Base-by-base conservation (phyloP, 2,329 filamentous ascomycete species). In the Chrysoporthe austroafricana region DNA sequence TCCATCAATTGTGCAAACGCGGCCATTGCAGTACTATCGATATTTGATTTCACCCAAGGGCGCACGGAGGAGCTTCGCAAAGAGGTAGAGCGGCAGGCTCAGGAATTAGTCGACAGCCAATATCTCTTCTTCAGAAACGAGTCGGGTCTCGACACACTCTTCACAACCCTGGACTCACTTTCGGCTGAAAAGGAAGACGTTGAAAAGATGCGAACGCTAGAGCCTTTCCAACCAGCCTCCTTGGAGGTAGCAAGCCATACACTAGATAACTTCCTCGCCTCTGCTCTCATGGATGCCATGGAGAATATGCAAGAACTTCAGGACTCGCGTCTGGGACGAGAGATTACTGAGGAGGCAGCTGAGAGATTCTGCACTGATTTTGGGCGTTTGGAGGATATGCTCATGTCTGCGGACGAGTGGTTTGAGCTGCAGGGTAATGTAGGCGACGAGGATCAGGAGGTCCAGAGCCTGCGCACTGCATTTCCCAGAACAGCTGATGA, bases 201-300 rank as follows among this genome's bases (percentile, higher is more conserved):
- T 4, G 81, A 83, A 56, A 84, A 84, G 14, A 83, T 93, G 34
- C 76, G 82, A 1, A 75, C 75, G 0, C 81, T 91, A 1, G 81
- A 84, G 0, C 79, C 84, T 4, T 87, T 93, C 74, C 85, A 89
- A 68, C 84, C 87, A 0, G 79, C 84, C 5, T 78, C 84, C 0
- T 82, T 98, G n/a, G 80, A 85, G 1, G 80, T 83, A 62, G 89
- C 90, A 2, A 92, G 92, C 73, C 92, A 94, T 73, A 86, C 85
- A 52, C 83, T 99, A 7, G 96, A 99, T 75, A 90, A 93, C 69
- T 99, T 98, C 79, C 82, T 99, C 34, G 94, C 96, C 0, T 96
- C 93, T 1, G 96, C 95, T 2, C 84, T 97, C 42, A 95, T 97
- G 84, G 96, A 99, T 76, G 94, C 94, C 2, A 89, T 92, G 73